Conservation (phyloP, 1,284 basidiomycete genomes). For the Stygiomarasmius scandens region DNA sequence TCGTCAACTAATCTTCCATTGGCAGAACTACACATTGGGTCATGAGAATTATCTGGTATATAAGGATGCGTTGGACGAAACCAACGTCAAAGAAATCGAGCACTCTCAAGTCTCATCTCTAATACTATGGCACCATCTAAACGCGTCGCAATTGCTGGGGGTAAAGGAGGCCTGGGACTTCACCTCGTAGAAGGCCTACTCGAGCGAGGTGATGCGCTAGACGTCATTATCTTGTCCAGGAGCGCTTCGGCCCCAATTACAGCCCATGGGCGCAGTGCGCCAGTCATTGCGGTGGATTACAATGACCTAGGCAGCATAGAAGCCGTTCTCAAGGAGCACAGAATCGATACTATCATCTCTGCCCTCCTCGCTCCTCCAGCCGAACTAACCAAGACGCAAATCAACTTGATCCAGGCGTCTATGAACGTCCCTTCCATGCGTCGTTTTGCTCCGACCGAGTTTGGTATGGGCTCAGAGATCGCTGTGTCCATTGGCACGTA, state of each 20-base stretch:
- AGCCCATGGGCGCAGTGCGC: not conserved
- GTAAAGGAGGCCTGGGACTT: constrained; percentile 8
- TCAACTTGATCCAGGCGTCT: constrained; percentile 6
- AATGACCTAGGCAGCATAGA: not conserved
- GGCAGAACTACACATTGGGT: no score
- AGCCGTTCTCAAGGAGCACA: not conserved
- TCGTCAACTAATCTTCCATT: no score
- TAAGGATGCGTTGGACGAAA: no score
- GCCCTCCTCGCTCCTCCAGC: not conserved
- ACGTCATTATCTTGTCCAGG: constrained; percentile 10
- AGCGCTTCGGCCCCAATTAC: not conserved
- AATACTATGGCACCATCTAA: not conserved
- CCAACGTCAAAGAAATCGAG: no score
- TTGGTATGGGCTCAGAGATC: constrained; percentile 7
- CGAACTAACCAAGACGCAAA: constrained; percentile 2
- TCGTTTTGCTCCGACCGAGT: constrained; percentile 14
- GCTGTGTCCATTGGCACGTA: not conserved
- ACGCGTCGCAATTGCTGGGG: constrained; percentile 10
- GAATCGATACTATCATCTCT: constrained; percentile 12
- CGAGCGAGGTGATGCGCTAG: not conserved
- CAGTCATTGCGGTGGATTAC: constrained; percentile 6
- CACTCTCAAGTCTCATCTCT: no score
- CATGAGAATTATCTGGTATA: no score
- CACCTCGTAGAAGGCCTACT: constrained; percentile 13
- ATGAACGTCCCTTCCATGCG: constrained; percentile 9